phyloP scores from a whole-genome alignment of 2,329 filamentous ascomycete species.

The Herpotrichia juniperi region DNA sequence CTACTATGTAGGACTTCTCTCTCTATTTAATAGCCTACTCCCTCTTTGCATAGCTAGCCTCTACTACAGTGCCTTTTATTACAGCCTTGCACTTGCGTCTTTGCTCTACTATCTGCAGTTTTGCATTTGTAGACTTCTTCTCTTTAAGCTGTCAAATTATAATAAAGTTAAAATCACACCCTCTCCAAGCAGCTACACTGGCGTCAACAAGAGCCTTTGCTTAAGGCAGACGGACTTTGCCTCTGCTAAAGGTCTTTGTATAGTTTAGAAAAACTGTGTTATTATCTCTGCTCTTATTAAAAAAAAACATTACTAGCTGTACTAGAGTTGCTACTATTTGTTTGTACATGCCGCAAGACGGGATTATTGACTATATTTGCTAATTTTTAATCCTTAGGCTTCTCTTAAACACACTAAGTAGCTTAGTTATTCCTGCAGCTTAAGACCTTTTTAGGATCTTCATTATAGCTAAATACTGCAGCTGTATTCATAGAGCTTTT shows the following conservation, averaged over 20 bases:
- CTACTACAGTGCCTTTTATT: slow-evolving; percentile 64
- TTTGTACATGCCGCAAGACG: not conserved
- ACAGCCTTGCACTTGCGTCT: slow-evolving; percentile 63
- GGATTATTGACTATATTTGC: slow-evolving; percentile 52
- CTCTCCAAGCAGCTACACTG: slow-evolving; percentile 66
- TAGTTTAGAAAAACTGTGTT: slow-evolving; percentile 17
- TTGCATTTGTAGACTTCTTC: slow-evolving; percentile 7
- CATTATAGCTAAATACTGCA: slow-evolving; percentile 55
- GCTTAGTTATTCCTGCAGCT: slow-evolving; percentile 55
- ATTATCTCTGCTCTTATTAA: slow-evolving; percentile 14
- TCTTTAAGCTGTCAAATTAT: slow-evolving; percentile 16
- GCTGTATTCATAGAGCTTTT: too few relatives aligned
- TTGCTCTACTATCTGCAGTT: slow-evolving; percentile 12
- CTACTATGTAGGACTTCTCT: slow-evolving; percentile 46
- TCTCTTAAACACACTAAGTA: slow-evolving; percentile 46
- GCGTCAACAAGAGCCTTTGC: slow-evolving; percentile 60
- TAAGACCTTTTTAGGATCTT: slow-evolving; percentile 54
- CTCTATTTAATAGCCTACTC: slow-evolving; percentile 66
- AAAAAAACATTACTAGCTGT: slow-evolving; percentile 7
- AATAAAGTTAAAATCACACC: slow-evolving; percentile 61
- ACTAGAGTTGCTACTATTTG: not conserved
- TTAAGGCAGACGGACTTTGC: slow-evolving; percentile 49
- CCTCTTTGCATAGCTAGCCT: slow-evolving; percentile 66
- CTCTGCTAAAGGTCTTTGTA: slow-evolving; percentile 35
- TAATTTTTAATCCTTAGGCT: slow-evolving; percentile 49